Evolutionary conservation across 176 grass and related monocot genomes (phyloP), one percentile per base, ranked within the genome.

Genomic region (Olyra latifolia): DNA sequence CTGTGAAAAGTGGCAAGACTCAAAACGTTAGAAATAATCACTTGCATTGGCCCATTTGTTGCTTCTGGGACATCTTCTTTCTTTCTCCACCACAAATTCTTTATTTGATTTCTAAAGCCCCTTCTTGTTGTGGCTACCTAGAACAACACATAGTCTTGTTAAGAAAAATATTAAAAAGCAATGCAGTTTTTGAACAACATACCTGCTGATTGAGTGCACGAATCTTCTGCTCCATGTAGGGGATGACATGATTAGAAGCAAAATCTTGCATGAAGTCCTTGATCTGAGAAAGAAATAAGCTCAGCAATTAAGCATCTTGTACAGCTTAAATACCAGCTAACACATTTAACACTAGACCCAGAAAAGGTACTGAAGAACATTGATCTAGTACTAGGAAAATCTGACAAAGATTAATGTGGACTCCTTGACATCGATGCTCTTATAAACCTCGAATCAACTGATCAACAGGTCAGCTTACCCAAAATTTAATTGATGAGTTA

Each of bases 1-100:
- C 42, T 58, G 29, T 68, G 20, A 45, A 39, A 73, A 84, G n/a
- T 48, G 45, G 24, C 20, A 62, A 72, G 71, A 70, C 69, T 41
- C 20, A 62, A 72, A 64, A 70, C 69, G 50, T 54, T 71, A 56
- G 75, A 83, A 61, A 69, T 39, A 75, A 75, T 83, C 66, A 73
- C 90, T 87, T 95, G 88, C 96, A 84, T 95, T 81, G 84, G 88
- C 39, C 90, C 92, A 89, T 89, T 85, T 76, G 82, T 4, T 66
- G 90, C 90, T 89, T 99, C 96, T 84, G 90, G 92, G 38, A 71
- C 72, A 82, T 99, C 96, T 41, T 98, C 96, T 80, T 84, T 93
- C 86, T 99, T 99, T 89, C 96, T 93, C 92, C 90, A 98, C 96
- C 95, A 99, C 84, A 99, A 84, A 72, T 99, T 99, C 78, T 99